A percentile compares a stretch with the other conserved stretches of the same genome.
phyloP scores from a whole-genome alignment of 2,329 filamentous ascomycete genomes.

The Hypoxylon sp. region DNA sequence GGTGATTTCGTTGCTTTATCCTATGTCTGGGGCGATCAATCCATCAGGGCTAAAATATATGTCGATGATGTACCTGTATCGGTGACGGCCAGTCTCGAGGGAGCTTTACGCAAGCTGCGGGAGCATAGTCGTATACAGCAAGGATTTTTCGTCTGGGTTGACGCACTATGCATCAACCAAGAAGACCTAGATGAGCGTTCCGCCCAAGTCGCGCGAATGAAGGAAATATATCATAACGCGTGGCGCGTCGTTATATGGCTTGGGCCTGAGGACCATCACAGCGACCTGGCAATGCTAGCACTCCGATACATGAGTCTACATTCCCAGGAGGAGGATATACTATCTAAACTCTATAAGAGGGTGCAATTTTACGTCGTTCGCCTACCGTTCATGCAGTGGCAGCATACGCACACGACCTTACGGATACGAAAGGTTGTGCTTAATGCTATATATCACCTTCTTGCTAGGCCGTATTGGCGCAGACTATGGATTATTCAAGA shows the following conservation, averaged over 20 bases:
- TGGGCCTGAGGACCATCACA: conserved; percentile 20
- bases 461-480: conserved; percentile 28
- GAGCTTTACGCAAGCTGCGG: conserved; percentile 25
- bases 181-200: conserved; percentile 26
- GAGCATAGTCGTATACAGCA: conserved; percentile 26
- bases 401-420: conserved; percentile 17
- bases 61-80: conserved; percentile 25
- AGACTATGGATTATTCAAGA: conserved; percentile 33
- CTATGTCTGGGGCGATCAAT: conserved; percentile 32
- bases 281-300: conserved; percentile 25
- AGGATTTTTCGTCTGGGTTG: conserved; percentile 28
- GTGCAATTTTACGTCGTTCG: conserved; percentile 26
- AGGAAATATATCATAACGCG: conserved; percentile 26
- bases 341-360: conserved; percentile 22
- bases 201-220: conserved; percentile 24
- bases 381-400: conserved; percentile 30
- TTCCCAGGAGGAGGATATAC: conserved; percentile 10
- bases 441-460: conserved; percentile 24
- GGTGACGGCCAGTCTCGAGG: conserved; percentile 26
- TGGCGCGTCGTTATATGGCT: conserved; percentile 31
- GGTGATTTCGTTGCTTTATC: conserved; percentile 33
- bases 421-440: conserved; percentile 20
- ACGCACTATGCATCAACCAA: conserved; percentile 35
- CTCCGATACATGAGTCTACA: conserved; percentile 30
- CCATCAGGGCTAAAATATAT: conserved; percentile 20